phyloP scores from a whole-genome alignment of 1,139 yeast species.

The Magnusiomyces ingens region DNA sequence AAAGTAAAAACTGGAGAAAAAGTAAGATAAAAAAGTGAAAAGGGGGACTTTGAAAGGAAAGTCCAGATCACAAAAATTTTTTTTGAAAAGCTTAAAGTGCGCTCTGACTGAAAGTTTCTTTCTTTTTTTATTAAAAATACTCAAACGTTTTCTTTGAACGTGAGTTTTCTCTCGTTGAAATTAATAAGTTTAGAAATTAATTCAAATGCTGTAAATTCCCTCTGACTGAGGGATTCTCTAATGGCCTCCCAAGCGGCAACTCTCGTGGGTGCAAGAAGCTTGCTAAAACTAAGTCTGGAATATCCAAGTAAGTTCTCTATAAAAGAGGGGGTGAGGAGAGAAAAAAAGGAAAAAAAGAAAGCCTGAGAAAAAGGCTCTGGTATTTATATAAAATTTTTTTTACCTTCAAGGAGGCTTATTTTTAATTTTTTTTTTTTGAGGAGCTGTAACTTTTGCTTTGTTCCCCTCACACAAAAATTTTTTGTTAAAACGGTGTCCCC shows the following conservation, averaged over 20 bases:
- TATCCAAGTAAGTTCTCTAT: conserved; percentile 11
- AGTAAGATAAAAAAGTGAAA: conserved; percentile 2
- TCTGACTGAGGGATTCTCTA: conserved; percentile 21
- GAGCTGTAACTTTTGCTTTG: too few species aligned
- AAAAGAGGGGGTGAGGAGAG: neutral
- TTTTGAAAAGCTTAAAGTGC: too few species aligned
- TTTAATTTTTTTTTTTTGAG: too few species aligned
- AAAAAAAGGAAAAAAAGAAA: conserved; percentile 12
- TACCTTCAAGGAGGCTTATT: too few species aligned
- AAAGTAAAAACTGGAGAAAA: neutral
- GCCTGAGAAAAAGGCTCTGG: neutral
- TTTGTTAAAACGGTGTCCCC: neutral
- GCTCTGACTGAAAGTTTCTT: neutral
- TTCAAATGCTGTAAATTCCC: conserved; percentile 11
- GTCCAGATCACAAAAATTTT: neutral
- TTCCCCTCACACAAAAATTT: neutral
- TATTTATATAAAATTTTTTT: neutral
- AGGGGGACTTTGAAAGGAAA: neutral
- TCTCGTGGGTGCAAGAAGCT: conserved; percentile 22
- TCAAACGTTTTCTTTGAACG: neutral
- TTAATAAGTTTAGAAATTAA: neutral
- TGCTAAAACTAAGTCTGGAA: conserved; percentile 12
- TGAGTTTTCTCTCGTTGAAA: neutral
- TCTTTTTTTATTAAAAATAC: neutral
- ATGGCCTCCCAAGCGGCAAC: conserved; percentile 24